Base-by-base conservation (phyloP, 2,329 filamentous ascomycete genomes). In the Penicillium verrucosum region DNA sequence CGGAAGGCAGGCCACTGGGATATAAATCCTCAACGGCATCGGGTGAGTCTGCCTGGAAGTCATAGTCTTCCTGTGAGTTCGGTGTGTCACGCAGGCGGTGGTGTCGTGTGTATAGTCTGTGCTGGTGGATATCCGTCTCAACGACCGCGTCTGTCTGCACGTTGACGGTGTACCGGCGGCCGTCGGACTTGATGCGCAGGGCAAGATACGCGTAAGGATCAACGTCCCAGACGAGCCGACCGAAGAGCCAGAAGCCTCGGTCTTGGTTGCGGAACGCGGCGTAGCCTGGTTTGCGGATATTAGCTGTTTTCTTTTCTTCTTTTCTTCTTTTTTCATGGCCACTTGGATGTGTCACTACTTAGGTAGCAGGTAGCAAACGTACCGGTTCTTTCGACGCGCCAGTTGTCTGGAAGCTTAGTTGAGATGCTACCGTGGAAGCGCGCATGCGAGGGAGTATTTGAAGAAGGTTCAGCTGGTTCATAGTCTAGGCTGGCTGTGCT, bases 111-210 rank as follows among this genome's bases (percentile, higher is more conserved):
- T 79, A 96, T 5, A 99, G 77, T 48, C 94, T 82, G 74, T 99
- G 94, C 73, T 99, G 94, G 74, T 97, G 94, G 61, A 99, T 81
- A 73, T 99, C 94, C n/a, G 92, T 93, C 11, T 91, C 89, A 46
- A 96, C 90, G 54, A 99, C 87, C 1, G 89, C 90, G 70, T 99
- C 93, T 3, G 92, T 96, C 78, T 97, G 94, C 16, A 99, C 79
- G 74, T 99, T 99, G 68, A 99, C 85, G 56, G 96, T 90, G 78
- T 97, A 99, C 67, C 90, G 89, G 57, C 94, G 82, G 16, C 92
- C 92, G 70, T 97, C 94, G 3, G 90, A 93, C 73, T 92, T 94
- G 66, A 99, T 82, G 14, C 92, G 88, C 68, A 99, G 76, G 0
- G 91, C 93, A 10, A 99, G 86, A 75, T 92, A 97, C 12, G 83